Base-by-base conservation (phyloP, 108 stramenopile species). In the Poteriospumella lacustris region DNA sequence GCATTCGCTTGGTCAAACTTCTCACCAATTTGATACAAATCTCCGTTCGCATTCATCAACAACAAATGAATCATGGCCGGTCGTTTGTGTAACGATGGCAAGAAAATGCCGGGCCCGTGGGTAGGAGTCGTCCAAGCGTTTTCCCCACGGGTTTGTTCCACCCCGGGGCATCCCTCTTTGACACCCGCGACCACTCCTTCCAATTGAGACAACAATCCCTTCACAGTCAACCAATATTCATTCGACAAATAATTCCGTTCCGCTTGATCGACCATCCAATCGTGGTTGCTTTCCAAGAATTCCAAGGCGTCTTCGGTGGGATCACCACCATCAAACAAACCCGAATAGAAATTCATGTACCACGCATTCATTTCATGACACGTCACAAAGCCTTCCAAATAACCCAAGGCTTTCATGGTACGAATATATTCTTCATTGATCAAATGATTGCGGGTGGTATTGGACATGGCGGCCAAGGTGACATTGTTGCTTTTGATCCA, bases 191-290 rank as follows among this genome's bases (percentile, higher is more conserved):
- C 70, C 15, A 73, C 42, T 3, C 70, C 70, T 34, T 73, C 70
- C 33, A 73, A 38, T 24, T 73, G 70, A 3, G 3, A 12, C 15
- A 73, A 26, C 15, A 68, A 19, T 28, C 70, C 70, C 33, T 24
- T 52, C 26, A 73, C 70, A 42, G 70, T 42, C 42, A 73, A 73
- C 70, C 70, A 73, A 56, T 73, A 56, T 42, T 44, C 70, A 73
- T 5, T 34, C 26, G 26, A 5, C 31, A 15, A 5, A 39, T 33
- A 73, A 5, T 56, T 44, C 36, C 42, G 31, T 73, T 73, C n/a
- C 26, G 70, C 43, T 56, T 73, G 24, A 5, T 9, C 31, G 26
- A 73, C 3, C 70, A 73, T 73, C 70, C 70, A 73, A 26, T 73
- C 44, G 24, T 73, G 47, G 42, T 73, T 73, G 9, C 5, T 5